Evolutionary conservation across 1,139 yeast genomes (phyloP).

Genomic region (Diutina rugosa): DNA sequence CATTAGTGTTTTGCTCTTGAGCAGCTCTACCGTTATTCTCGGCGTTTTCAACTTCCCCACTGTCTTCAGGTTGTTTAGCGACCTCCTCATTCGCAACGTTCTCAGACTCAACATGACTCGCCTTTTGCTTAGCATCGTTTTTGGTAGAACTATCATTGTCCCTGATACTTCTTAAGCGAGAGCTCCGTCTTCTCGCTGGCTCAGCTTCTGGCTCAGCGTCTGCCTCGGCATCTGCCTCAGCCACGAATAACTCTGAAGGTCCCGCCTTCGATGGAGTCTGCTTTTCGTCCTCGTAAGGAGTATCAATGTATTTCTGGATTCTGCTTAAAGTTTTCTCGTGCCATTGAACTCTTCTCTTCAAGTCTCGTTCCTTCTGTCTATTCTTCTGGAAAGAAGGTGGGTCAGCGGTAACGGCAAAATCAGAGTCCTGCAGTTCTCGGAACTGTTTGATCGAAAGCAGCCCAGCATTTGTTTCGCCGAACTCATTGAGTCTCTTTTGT

Average conservation of each 20-base stretch:
- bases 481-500: slow-evolving; percentile 81
- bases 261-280: not conserved
- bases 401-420: slow-evolving; percentile 18
- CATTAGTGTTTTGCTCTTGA: too few relatives aligned
- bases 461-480: slow-evolving; percentile 67
- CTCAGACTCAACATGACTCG: too few relatives aligned
- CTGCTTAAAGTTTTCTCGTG: slow-evolving; percentile 21
- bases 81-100: too few relatives aligned
- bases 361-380: slow-evolving; percentile 17
- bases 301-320: slow-evolving; percentile 8
- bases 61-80: too few relatives aligned
- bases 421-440: slow-evolving; percentile 25
- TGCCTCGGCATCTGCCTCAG: not conserved
- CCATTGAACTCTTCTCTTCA: slow-evolving; percentile 14
- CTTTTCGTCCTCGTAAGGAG: not conserved
- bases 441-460: slow-evolving; percentile 61
- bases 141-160: not conserved
- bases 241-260: not conserved
- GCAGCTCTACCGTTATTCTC: too few relatives aligned
- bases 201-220: not conserved
- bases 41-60: too few relatives aligned
- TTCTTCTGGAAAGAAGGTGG: slow-evolving; percentile 77
- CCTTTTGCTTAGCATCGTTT: not conserved
- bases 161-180: not conserved
- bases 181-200: not conserved